These are phyloP conservation scores for Dentipellis fragilis DNA, from an alignment of 768 basidiomycete species.

Conservation along the genomic window DNA sequence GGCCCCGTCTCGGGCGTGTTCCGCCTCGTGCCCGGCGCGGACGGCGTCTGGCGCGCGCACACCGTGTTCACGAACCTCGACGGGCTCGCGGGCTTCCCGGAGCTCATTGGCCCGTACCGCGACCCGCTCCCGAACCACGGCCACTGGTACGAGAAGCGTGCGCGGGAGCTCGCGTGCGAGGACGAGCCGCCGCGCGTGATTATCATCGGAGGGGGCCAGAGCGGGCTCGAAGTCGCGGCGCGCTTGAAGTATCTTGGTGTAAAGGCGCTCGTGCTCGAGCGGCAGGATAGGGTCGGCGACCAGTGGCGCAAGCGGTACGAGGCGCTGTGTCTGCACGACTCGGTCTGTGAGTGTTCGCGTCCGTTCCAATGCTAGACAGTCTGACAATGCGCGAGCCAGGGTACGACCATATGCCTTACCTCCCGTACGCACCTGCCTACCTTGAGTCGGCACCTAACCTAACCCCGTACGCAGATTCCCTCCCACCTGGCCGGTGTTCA, in stretches of 20 bases:
- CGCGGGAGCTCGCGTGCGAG: conserved; percentile 26
- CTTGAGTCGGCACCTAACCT: not conserved
- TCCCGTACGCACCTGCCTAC: conserved; percentile 19
- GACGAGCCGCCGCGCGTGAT: conserved; percentile 42
- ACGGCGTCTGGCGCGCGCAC: conserved; percentile 38
- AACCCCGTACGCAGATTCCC: conserved; percentile 19
- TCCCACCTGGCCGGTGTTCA: conserved; percentile 21
- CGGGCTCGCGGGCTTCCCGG: conserved; percentile 36
- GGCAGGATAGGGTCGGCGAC: conserved; percentile 48
- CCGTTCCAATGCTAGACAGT: not conserved
- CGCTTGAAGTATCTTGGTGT: conserved; percentile 44
- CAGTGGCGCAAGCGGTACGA: conserved; percentile 62
- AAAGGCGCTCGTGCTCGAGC: conserved; percentile 49
- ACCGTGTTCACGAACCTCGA: conserved; percentile 42
- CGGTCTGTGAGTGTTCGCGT: conserved; percentile 42
- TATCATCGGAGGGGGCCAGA: conserved; percentile 41
- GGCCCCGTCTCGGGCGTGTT: conserved; percentile 33
- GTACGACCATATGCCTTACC: conserved; percentile 46
- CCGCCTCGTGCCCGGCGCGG: conserved; percentile 33
- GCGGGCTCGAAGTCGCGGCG: conserved; percentile 49
- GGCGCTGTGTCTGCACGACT: conserved; percentile 55
- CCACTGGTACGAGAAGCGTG: conserved; percentile 30
- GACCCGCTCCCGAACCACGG: conserved; percentile 35
- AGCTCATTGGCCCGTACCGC: no score
- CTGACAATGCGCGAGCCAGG: conserved; percentile 20